Base-by-base conservation (phyloP, 805 yeast species). In the Metschnikowia baotianmanensis region DNA sequence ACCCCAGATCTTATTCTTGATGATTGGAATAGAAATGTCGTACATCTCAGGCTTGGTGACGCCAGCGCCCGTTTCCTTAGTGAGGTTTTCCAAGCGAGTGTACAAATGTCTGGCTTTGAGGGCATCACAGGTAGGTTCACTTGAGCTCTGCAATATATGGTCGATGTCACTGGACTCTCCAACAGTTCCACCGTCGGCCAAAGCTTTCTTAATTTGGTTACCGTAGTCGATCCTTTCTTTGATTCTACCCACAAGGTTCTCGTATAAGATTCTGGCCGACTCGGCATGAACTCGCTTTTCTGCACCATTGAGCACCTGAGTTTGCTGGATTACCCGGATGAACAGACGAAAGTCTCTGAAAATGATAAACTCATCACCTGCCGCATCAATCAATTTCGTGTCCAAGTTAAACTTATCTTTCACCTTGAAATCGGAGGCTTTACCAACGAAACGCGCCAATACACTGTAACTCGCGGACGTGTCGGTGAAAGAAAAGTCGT, bases 371-470 rank as follows among this genome's bases (percentile, higher is more conserved):
- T 69, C 74, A 41, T 68, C 71, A 47, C 71, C 71, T 22, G 40
- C 53, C 16, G 53, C 36, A 42, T 58, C 60, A n/a, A 62, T 58
- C 45, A 67, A 52, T 30, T 52, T 56, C 4, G 71, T 67, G 39
- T 65, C 67, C 42, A 58, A 59, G 29, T 58, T 47, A 13, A 60
- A 61, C 63, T 45, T 45, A 8, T 41, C 47, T 5, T 48, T 49
- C 12, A 52, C 63, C 19, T 59, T 50, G 47, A 65, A 67, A 27
- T 64, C 68, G 19, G 62, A 56, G 0, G 72, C 69, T 23, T 57
- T 63, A 6, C 73, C 74, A 24, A 69, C 62, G 24, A 69, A 59
- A 47, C 72, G 59, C 10, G 72, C 71, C 40, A 59, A 63, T 5
- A 69, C 63, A 28, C 64, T 59, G 46, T 67, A 69, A 32, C 51